A percentile compares a stretch with the other conserved stretches of the same genome.
Conservation (phyloP, 495 filamentous ascomycete species). For the Penicillium samsonianum region DNA sequence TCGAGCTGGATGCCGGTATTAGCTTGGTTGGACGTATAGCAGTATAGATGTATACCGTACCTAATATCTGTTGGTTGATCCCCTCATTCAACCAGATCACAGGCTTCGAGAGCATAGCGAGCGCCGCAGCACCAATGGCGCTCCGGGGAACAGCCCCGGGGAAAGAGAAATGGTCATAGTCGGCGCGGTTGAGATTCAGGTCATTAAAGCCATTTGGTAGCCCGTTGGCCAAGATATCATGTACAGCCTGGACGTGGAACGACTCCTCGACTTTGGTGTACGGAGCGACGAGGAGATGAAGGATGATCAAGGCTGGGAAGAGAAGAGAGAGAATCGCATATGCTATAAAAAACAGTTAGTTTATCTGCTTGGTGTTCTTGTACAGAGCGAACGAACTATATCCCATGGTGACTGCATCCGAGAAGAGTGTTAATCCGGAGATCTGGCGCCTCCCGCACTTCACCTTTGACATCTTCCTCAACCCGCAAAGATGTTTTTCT, state of each 20-base stretch:
- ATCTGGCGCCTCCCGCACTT: constrained; percentile 34
- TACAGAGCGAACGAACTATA: constrained; percentile 22
- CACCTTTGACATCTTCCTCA: constrained; percentile 8
- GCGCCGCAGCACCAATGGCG: constrained; percentile 74
- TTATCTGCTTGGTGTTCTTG: neutral
- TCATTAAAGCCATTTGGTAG: constrained; percentile 58
- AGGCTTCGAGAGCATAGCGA: constrained; percentile 70
- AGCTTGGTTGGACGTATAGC: constrained; percentile 2
- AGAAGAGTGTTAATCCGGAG: constrained; percentile 30
- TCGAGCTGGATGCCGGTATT: constrained; percentile 55
- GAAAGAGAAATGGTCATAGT: constrained; percentile 91
- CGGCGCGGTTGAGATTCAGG: constrained; percentile 38
- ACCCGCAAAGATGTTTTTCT: constrained; percentile 59
- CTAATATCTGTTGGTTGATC: constrained; percentile 54
- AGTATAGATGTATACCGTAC: constrained; percentile 29
- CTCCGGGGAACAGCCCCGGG: constrained; percentile 89
- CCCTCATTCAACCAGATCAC: constrained; percentile 49
- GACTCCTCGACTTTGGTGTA: constrained; percentile 99
- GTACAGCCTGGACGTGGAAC: constrained; percentile 93
- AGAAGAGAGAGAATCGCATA: constrained; percentile 39
- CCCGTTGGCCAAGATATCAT: constrained; percentile 84
- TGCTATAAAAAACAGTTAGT: constrained; percentile 15
- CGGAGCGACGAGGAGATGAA: constrained; percentile 77
- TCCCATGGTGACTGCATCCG: constrained; percentile 29
- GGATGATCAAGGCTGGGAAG: constrained; percentile 66